phyloP scores from a whole-genome alignment of 768 basidiomycete genomes.

The Collybiopsis confluens region DNA sequence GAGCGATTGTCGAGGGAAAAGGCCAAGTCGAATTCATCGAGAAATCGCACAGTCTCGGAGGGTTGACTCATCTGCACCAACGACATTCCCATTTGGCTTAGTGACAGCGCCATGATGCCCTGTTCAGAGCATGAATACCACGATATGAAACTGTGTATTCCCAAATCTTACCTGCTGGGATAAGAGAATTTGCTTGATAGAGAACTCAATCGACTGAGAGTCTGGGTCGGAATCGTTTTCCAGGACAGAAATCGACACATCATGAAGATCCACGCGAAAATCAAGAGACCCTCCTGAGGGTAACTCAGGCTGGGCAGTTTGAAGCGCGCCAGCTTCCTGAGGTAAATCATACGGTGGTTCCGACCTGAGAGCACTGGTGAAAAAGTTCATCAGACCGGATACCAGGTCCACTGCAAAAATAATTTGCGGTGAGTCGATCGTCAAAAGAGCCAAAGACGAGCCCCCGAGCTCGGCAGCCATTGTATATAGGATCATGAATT shows the following conservation, averaged over 20 bases:
- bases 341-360: slow-evolving; percentile 5
- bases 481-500: slow-evolving; percentile 91
- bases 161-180: slow-evolving; percentile 77
- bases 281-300: slow-evolving; percentile 30
- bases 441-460: slow-evolving; percentile 73
- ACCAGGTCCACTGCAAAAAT: slow-evolving; percentile 92
- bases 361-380: slow-evolving; percentile 50
- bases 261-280: slow-evolving; percentile 85
- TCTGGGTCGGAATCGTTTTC: slow-evolving; percentile 77
- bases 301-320: slow-evolving; percentile 11
- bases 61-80: slow-evolving; percentile 81
- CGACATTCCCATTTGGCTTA: slow-evolving; percentile 89
- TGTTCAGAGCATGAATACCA: slow-evolving; percentile 24
- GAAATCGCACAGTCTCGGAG: slow-evolving; percentile 81
- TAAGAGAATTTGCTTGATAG: slow-evolving; percentile 79
- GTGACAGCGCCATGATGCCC: slow-evolving; percentile 77
- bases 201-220: slow-evolving; percentile 82
- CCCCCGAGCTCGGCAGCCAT: slow-evolving; percentile 54
- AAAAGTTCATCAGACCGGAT: slow-evolving; percentile 84
- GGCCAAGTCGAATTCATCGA: slow-evolving; percentile 89
- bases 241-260: slow-evolving; percentile 83
- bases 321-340: slow-evolving; percentile 8
- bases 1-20: slow-evolving; percentile 85
- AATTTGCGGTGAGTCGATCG: slow-evolving; percentile 88
- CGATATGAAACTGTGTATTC: too few species aligned